Base-by-base conservation (phyloP, 2,329 filamentous ascomycete species). In the Pseudogymnoascus pannorum region DNA sequence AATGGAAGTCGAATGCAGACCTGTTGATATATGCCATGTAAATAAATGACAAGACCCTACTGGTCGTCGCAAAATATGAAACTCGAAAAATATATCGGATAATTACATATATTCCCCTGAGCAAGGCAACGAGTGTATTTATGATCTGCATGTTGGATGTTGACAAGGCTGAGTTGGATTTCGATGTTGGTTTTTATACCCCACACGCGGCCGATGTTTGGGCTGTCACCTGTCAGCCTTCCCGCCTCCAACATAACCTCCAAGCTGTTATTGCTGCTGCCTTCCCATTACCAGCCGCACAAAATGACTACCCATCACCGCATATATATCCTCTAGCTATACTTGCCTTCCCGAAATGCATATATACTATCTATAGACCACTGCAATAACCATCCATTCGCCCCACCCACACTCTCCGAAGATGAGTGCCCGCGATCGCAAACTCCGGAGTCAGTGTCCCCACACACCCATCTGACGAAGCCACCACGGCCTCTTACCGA, bases 21-120 rank as follows among this genome's bases (percentile, higher is more conserved):
- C 16, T 35, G 51, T 57, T 57, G 51, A 57, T 57, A 57, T 33
- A 57, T 57, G 1, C 26, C 51, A 36, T 33, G 8, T 57, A 57
- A 35, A 33, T 36, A 57, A 57, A 26, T n/a, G 22, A 26, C 22
- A 29, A 48, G 18, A 16, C 38, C 9, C 35, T 20, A 20, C 9
- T 42, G 16, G 12, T n/a, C 12, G 5, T 24, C 42, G 5, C 38
- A 42, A 24, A 48, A 26, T 48, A 48, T 48, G 4, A 44, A 48
- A 24, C 12, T 26, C n/a, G 4, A 48, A 12, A 9, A 26, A 48
- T 26, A 14, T 48, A n/a, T 48, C 18, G 20, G 40, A 44, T 24
- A 24, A 7, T 7, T 20, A 22, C 7, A 9, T 12, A 14, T 44
- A 11, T 48, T 24, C 42, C 18, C n/a, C n/a, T 24, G 22, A 48